These are phyloP conservation scores for Mallotus japonicus DNA, from an alignment of 441 rosid genomes.

Conservation along the genomic window DNA sequence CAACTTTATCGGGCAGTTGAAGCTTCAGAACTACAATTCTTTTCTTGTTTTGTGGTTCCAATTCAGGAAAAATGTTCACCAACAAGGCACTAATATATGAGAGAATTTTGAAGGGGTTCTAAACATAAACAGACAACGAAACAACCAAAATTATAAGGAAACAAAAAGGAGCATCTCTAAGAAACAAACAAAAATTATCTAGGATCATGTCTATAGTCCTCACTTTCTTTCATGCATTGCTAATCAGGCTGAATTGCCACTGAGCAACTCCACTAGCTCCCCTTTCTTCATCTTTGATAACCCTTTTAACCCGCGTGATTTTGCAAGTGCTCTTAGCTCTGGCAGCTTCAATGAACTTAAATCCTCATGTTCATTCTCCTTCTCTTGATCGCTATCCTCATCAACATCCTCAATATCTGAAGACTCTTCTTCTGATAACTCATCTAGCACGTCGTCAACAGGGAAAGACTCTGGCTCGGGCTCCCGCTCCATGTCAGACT, in stretches of 20 bases:
- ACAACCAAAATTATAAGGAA: background rate
- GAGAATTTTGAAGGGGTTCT: background rate
- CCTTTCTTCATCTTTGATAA: constrained; percentile 75
- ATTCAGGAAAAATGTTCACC: background rate
- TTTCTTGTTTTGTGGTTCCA: background rate
- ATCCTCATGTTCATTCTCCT: constrained; percentile 30
- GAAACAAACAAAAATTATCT: constrained; percentile 13
- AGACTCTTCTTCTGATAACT: constrained; percentile 39
- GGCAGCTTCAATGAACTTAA: constrained; percentile 55
- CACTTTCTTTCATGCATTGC: constrained; percentile 5
- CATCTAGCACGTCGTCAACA: constrained; percentile 28
- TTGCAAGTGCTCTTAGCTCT: constrained; percentile 67
- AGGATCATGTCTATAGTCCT: constrained; percentile 1
- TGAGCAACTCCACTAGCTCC: constrained; percentile 54
- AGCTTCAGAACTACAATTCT: background rate
- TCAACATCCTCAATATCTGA: constrained; percentile 33
- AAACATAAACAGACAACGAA: background rate
- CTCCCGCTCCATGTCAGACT: constrained; percentile 28
- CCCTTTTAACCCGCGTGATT: constrained; percentile 68
- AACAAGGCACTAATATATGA: background rate
- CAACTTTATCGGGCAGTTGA: too few species aligned
- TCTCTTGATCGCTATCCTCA: constrained; percentile 30
- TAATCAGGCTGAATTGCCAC: constrained; percentile 31
- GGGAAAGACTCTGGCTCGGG: constrained; percentile 29
- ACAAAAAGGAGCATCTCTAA: constrained; percentile 17